Evolutionary conservation across 140 eudicot species (phyloP), one percentile per base, ranked within the genome.

Genomic region (Ambrosia hybrid): DNA sequence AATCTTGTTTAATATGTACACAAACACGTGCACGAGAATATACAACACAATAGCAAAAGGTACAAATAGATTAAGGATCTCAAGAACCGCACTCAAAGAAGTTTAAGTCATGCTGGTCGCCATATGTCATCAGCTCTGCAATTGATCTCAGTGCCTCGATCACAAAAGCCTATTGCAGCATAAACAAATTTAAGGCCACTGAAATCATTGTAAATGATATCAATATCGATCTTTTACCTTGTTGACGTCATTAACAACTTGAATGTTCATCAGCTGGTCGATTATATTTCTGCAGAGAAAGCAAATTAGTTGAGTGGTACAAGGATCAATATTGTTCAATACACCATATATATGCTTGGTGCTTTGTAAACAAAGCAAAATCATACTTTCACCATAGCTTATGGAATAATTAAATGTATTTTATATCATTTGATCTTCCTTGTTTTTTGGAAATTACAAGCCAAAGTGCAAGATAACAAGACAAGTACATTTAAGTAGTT

Each of bases 91-190:
- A 94, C 99, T 94, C 99, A 16, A 94, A 94, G 86, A 85, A 94
- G 83, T 85, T 83, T 60, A 93, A 21, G 60, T 94, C 96, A 84
- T 94, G 94, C 53, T 94, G 99, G 85, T 94, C 99, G 7, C 99
- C 99, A 57, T 90, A 94, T 62, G 95, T 94, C 73, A 94, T 87
- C 79, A 94, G 79, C 85, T 94, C 99, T 10, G 99, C 88, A 82
- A 94, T 88, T 67, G 96, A 90, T 84, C 99, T 84, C 81, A 94
- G 60, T 79, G 99, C 94, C 87, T 94, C 99, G 36, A 94, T 86
- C 57, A 94, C 97, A 88, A 90, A 84, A 71, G 83, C 97, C 99
- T 94, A 63, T 71, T 60, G 61, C 61, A 67, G 51, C 11, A 70
- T 14, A 70, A 75, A 46, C 26, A 38, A 55, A 49, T 9, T 17